Percentiles rank a stretch among this genome's conserved stretches.
Conservation (phyloP, 208 protist genomes). For the Leishmania arabica region DNA sequence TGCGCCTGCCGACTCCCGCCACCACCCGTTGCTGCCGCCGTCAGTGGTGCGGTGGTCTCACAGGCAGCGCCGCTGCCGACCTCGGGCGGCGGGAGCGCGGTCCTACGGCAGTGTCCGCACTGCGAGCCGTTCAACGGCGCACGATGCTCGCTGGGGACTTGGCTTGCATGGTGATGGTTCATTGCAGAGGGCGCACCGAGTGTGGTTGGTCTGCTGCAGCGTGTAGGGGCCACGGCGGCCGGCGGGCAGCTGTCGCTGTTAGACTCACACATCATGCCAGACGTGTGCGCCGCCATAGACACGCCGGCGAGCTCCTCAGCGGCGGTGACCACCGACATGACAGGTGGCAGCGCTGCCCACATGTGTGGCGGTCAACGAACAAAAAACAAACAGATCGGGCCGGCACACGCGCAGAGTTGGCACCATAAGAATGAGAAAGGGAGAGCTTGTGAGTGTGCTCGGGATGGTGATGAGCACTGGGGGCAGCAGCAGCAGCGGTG, state of each 20-base stretch:
- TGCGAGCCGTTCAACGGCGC: background rate
- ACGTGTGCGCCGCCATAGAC: constrained; percentile 11
- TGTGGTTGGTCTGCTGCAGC: background rate
- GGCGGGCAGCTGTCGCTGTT: background rate
- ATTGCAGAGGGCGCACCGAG: background rate
- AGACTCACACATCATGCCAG: constrained; percentile 20
- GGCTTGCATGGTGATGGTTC: background rate
- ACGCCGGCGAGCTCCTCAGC: constrained; percentile 24
- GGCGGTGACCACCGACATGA: constrained; percentile 12
- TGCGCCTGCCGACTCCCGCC: background rate
- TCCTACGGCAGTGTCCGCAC: background rate
- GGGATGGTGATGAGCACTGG: background rate
- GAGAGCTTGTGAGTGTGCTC: background rate
- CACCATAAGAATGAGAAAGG: background rate
- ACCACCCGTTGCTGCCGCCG: background rate
- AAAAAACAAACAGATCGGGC: background rate
- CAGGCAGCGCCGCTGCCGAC: background rate
- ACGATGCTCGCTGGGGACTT: background rate
- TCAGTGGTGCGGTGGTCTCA: background rate
- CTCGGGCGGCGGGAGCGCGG: background rate
- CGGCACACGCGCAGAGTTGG: background rate
- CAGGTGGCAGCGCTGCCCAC: constrained; percentile 32
- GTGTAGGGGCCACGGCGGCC: background rate
- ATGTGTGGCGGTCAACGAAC: constrained; percentile 4
- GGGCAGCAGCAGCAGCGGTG: background rate